Base-by-base conservation (phyloP, 306 rosid genomes). In the Inga laurina region DNA sequence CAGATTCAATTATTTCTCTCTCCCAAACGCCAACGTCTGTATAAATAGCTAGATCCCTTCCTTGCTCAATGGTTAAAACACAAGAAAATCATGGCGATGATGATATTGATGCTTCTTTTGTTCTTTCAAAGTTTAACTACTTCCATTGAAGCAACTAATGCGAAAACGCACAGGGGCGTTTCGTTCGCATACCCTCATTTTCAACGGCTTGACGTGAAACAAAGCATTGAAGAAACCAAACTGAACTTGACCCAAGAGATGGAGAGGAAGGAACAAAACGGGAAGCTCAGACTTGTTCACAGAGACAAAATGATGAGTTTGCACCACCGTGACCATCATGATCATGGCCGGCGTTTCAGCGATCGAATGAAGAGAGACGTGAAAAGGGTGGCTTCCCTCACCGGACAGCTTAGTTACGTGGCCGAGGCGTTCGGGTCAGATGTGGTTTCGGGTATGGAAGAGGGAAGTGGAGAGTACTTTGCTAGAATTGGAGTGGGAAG, bases 391-490 rank as follows among this genome's bases (percentile, higher is more conserved):
- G 69, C 86, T 4, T 57, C 57, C 79, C 80, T 91, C 3, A 22
- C 14, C 9, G 5, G n/a, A 27, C 46, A 3, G 18, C 69, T 30
- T 30, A 43, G 39, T 65, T 76, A 72, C 48, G 78, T 85, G 49
- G 85, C 54, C 16, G 78, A 75, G 62, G 89, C 79, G 8, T 95
- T 91, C 43, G 97, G 98, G 46, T 88, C 97, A 19, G 93, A 87
- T 13, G 94, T 93, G 56, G 89, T 94, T n/a, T 93, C 98, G 0
- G 98, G 98, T 2, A 90, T 88, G 82, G 89, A 87, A 1, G 88
- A 92, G 78, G 98, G 98, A 10, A 95, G 97, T 4, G 97, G 98
- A 24, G 98, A 95, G 66, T 95, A 95, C 62, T 92, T 95, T 12
- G 88, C 93, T 0, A 82, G 97, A 82, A 92, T 95, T 27, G 98